These are phyloP conservation scores for Trifolium dubium DNA, from an alignment of 306 rosid species.

Conservation along the genomic window DNA sequence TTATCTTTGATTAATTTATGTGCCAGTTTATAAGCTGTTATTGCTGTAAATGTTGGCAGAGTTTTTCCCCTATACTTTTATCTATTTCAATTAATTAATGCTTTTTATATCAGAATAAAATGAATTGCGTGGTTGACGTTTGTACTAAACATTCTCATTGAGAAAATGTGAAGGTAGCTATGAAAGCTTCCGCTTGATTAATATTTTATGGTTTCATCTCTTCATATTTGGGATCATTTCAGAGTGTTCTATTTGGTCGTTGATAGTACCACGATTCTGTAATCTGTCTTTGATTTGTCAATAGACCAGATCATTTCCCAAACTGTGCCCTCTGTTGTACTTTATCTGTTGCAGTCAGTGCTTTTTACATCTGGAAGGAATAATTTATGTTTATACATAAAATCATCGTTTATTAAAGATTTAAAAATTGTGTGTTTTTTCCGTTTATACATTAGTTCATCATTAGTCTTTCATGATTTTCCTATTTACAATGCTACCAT, in stretches of 20 bases:
- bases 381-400: neutral
- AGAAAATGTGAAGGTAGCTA: neutral
- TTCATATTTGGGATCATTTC: neutral
- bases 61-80: constrained; percentile 1
- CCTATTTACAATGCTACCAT: neutral
- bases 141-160: neutral
- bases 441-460: neutral
- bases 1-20: neutral
- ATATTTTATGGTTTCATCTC: neutral
- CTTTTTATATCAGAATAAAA: neutral
- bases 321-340: neutral
- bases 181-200: neutral
- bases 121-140: neutral
- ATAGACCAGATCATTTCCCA: neutral
- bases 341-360: neutral
- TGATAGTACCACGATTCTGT: neutral
- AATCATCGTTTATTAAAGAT: neutral
- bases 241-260: neutral
- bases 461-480: neutral
- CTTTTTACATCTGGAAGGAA: neutral
- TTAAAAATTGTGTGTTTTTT: too few relatives aligned
- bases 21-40: neutral
- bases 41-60: constrained; percentile 14
- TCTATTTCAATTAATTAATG: constrained; percentile 5
- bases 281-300: neutral